These are phyloP conservation scores for Seminavis robusta DNA, from an alignment of 108 stramenopile genomes.

Conservation along the genomic window DNA sequence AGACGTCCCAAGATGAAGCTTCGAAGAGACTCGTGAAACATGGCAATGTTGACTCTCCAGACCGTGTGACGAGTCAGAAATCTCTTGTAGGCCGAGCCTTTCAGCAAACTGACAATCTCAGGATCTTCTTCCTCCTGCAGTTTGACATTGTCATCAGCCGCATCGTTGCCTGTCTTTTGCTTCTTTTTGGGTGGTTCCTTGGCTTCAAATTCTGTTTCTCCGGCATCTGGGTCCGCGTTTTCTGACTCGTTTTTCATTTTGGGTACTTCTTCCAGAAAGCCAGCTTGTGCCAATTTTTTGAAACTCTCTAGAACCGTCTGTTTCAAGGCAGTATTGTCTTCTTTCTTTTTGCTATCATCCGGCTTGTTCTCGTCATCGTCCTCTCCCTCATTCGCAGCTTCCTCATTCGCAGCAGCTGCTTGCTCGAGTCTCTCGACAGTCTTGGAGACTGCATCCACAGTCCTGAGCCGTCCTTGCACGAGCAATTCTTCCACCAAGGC, in stretches of 20 bases:
- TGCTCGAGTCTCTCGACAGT: constrained; percentile 41
- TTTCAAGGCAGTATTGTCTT: constrained; percentile 25
- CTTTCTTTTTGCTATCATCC: no score
- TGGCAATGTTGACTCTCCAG: constrained; percentile 59
- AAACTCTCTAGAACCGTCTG: constrained; percentile 51
- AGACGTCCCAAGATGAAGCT: constrained; percentile 57
- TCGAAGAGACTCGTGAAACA: constrained; percentile 75
- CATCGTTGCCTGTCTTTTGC: constrained; percentile 5
- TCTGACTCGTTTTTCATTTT: constrained; percentile 30
- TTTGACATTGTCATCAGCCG: constrained; percentile 1
- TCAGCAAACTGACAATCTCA: constrained; percentile 22
- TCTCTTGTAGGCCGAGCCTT: constrained; percentile 33
- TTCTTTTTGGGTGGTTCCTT: constrained; percentile 19
- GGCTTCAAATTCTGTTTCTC: constrained; percentile 40
- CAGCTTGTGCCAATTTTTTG: constrained; percentile 40
- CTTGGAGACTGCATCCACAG: constrained; percentile 46
- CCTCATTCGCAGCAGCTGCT: constrained; percentile 1
- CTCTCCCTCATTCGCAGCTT: constrained; percentile 1
- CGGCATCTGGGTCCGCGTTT: constrained; percentile 23
- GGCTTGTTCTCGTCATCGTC: constrained; percentile 4
- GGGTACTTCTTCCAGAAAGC: constrained; percentile 51
- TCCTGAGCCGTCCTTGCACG: constrained; percentile 55
- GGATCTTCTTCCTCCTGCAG: constrained; percentile 14
- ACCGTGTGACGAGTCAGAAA: constrained; percentile 42
- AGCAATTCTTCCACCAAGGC: constrained; percentile 57